Evolutionary conservation across 352 stramenopile genomes (phyloP).

Genomic region (Phytophthora boehmeriae): DNA sequence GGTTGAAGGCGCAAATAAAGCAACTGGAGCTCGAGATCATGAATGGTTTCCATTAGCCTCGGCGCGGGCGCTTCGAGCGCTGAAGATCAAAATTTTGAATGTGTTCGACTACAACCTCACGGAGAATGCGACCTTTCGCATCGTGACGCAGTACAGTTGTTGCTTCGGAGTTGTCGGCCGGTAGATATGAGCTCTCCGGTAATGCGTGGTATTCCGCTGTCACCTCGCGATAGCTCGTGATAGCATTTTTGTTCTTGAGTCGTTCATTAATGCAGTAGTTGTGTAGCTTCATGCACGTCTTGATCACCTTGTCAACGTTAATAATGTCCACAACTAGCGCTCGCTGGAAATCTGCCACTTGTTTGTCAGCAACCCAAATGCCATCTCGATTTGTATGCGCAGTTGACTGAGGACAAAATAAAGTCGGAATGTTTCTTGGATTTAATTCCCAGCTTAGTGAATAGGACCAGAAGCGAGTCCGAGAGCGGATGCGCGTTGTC

Average conservation of each 20-base stretch:
- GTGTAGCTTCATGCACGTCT: conserved; percentile 15
- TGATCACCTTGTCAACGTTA: conserved; percentile 1
- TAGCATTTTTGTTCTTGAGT: neutral
- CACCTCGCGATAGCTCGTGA: neutral
- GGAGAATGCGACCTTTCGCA: neutral
- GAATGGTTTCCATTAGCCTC: neutral
- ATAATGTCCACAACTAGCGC: neutral
- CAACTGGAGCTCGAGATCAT: conserved; percentile 1
- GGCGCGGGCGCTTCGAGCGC: no score
- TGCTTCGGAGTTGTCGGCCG: neutral
- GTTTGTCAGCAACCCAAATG: conserved; percentile 10
- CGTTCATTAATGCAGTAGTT: conserved; percentile 6
- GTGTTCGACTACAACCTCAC: neutral
- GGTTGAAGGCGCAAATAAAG: neutral
- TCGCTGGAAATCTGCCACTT: conserved; percentile 9
- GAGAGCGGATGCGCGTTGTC: conserved; percentile 12
- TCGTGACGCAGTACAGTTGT: neutral
- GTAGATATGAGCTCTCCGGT: neutral
- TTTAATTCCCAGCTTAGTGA: conserved; percentile 12
- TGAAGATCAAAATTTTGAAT: neutral
- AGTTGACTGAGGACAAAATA: neutral
- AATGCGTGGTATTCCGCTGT: neutral
- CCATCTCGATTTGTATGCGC: conserved; percentile 9
- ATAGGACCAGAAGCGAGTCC: conserved; percentile 11
- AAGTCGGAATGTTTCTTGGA: conserved; percentile 3